phyloP scores from a whole-genome alignment of 306 rosid genomes.

The Sicyos edulis region DNA sequence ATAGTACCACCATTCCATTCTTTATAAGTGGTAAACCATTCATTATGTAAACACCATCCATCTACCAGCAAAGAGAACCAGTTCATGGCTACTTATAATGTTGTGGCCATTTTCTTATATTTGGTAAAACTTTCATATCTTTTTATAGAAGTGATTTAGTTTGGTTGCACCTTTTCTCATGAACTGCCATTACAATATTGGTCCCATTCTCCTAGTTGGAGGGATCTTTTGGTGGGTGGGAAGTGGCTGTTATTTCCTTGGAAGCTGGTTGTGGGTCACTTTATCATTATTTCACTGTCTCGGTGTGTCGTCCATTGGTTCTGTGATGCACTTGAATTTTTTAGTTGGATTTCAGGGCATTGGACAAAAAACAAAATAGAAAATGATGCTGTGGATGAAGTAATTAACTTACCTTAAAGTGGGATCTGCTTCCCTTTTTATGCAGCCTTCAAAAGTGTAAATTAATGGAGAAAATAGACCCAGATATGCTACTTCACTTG shows the following conservation, averaged over 20 bases:
- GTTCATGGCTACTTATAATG: neutral
- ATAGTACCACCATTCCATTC: too few relatives aligned
- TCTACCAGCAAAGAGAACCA: too few relatives aligned
- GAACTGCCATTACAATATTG: too few relatives aligned
- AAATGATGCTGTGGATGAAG: neutral
- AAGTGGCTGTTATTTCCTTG: neutral
- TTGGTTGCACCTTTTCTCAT: too few relatives aligned
- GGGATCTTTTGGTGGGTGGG: slow-evolving; percentile 7
- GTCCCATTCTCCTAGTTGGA: too few relatives aligned
- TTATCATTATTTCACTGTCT: slow-evolving; percentile 12
- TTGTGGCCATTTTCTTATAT: neutral
- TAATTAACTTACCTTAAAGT: neutral
- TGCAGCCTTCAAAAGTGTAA: neutral
- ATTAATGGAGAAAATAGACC: neutral
- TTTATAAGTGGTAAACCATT: too few relatives aligned
- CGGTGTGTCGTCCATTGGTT: neutral
- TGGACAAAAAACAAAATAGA: neutral
- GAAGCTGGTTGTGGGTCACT: neutral
- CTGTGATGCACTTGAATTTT: neutral
- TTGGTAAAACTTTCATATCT: slow-evolving; percentile 12
- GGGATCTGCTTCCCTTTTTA: neutral
- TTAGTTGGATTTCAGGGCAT: neutral
- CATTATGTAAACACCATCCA: too few relatives aligned
- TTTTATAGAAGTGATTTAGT: slow-evolving; percentile 18
- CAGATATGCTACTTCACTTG: too few relatives aligned